phyloP scores from a whole-genome alignment of 2,329 filamentous ascomycete species.

The Botrytis porri region DNA sequence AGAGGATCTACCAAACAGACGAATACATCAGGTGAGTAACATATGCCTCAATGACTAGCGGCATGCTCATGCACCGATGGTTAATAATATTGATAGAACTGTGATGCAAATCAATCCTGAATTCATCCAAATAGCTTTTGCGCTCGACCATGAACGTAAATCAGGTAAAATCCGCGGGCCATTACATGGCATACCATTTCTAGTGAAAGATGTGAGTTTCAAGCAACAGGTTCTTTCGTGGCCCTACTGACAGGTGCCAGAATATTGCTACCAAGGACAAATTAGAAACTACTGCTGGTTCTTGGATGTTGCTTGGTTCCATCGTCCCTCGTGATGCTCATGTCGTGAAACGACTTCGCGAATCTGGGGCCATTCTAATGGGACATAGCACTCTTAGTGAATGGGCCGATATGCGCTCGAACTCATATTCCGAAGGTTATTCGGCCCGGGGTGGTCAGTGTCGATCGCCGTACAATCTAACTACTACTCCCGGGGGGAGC shows the following conservation, averaged over 20 bases:
- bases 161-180: constrained; percentile 57
- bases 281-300: constrained; percentile 73
- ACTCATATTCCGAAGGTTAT: constrained; percentile 66
- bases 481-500: constrained; percentile 64
- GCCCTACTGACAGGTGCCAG: neutral
- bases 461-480: constrained; percentile 66
- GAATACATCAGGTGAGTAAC: constrained; percentile 57
- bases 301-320: constrained; percentile 62
- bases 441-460: constrained; percentile 62
- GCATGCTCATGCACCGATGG: neutral
- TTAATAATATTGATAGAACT: constrained; percentile 41
- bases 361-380: constrained; percentile 61
- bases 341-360: constrained; percentile 59
- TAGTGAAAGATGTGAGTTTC: constrained; percentile 59
- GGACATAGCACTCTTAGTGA: constrained; percentile 70
- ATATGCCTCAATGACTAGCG: neutral
- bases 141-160: constrained; percentile 58
- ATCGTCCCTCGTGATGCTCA: constrained; percentile 65
- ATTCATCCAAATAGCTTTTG: constrained; percentile 56
- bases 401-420: constrained; percentile 71
- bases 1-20: constrained; percentile 59
- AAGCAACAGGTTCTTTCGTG: neutral
- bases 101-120: constrained; percentile 69
- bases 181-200: constrained; percentile 72
- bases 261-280: constrained; percentile 66